Percentiles rank a stretch among this genome's conserved stretches.
Conservation (phyloP, 1,284 basidiomycete species). For the Malassezia caprae region DNA sequence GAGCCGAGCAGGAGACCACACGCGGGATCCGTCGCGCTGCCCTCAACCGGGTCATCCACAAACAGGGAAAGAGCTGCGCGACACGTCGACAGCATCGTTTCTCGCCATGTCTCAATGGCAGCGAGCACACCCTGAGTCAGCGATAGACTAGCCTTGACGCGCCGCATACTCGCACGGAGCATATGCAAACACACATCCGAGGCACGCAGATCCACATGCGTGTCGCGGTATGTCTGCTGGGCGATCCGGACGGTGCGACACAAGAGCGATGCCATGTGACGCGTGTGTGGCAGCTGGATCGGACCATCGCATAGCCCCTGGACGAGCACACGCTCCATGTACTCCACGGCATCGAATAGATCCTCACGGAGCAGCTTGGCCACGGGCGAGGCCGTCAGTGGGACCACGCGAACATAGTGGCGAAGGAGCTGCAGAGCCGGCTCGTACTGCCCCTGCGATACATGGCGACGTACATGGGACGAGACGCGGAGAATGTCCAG, state of each 20-base stretch:
- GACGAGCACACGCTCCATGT: neutral
- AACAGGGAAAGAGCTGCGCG: slow-evolving; percentile 1
- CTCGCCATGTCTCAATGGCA: slow-evolving; percentile 5
- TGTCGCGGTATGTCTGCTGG: neutral
- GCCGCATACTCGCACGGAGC: slow-evolving; percentile 1
- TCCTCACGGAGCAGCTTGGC: neutral
- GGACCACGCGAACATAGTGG: neutral
- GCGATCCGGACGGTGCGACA: neutral
- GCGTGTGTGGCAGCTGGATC: neutral
- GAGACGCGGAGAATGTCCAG: neutral
- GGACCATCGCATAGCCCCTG: neutral
- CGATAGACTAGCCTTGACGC: neutral
- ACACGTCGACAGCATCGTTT: neutral
- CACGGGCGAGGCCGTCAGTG: neutral
- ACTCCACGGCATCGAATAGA: neutral
- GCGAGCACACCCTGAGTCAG: neutral
- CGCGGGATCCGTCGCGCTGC: neutral
- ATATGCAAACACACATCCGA: slow-evolving; percentile 6
- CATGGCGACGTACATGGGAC: neutral
- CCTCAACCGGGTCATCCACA: neutral
- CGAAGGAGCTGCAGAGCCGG: slow-evolving; percentile 6
- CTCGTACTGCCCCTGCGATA: slow-evolving; percentile 8
- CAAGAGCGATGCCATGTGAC: neutral
- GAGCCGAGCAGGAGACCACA: neutral
- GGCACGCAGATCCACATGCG: neutral